These are phyloP conservation scores for Crithidia expoeki DNA, from an alignment of 208 protist species.

Conservation along the genomic window DNA sequence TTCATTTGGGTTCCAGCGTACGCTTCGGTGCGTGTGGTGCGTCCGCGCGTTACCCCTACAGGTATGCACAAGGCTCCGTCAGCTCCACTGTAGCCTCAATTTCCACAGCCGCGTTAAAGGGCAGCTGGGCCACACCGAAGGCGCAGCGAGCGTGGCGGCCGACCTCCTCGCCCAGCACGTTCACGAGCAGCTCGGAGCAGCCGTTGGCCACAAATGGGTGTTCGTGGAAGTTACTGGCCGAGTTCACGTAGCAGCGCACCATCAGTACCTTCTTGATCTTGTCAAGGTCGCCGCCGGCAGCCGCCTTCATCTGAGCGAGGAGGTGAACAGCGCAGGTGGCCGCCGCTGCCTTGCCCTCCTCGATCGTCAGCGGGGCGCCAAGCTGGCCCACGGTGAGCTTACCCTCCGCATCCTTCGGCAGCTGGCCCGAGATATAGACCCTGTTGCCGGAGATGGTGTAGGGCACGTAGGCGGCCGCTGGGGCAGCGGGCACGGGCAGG, in stretches of 20 bases:
- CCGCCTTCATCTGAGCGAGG: constrained; percentile 67
- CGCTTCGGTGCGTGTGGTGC: no score
- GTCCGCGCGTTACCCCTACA: neutral
- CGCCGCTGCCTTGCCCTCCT: constrained; percentile 70
- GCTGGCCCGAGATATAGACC: constrained; percentile 77
- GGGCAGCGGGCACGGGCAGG: constrained; percentile 58
- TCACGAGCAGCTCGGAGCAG: constrained; percentile 72
- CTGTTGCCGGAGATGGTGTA: constrained; percentile 45
- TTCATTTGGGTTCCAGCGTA: no score
- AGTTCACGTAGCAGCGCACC: constrained; percentile 80
- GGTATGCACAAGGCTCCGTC: neutral
- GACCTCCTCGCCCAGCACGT: constrained; percentile 68
- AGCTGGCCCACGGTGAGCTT: constrained; percentile 59
- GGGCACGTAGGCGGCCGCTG: constrained; percentile 76
- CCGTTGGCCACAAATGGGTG: constrained; percentile 79
- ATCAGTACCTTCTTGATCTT: constrained; percentile 78
- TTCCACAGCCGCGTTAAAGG: constrained; percentile 71
- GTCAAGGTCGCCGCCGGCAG: constrained; percentile 57
- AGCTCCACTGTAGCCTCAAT: constrained; percentile 74
- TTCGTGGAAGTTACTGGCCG: constrained; percentile 53
- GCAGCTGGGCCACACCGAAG: constrained; percentile 74
- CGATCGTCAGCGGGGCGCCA: constrained; percentile 47
- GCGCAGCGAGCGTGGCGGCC: constrained; percentile 77
- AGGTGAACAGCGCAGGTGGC: constrained; percentile 48
- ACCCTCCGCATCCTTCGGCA: constrained; percentile 62